Evolutionary conservation across 768 basidiomycete genomes (phyloP), one percentile per base, ranked within the genome.

Genomic region (Botryobasidium botryosum): DNA sequence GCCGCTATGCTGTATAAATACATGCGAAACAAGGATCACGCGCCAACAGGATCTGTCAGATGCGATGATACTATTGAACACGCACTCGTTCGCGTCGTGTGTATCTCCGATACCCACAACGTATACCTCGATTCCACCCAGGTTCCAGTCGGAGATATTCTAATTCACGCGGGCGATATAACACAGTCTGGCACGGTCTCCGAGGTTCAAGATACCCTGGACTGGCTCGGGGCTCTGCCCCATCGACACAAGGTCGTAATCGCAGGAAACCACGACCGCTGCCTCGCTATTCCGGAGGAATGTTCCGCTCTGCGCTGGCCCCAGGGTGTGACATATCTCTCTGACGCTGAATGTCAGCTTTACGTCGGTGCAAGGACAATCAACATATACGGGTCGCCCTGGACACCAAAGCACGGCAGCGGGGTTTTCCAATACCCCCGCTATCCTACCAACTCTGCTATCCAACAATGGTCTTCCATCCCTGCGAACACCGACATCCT

Each of bases 181-280:
- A 48, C 47, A 25, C 44, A 48, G 26, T 35, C 21, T 17, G 47
- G 47, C 28, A 45, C 47, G 17, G 13, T 29, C 13, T 8, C 27
- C 13, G 47, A 48, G 21, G 29, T 48, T 5, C 23, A 35, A n/a
- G 45, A 12, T 6, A 43, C 43, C 13, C 33, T 48, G 18, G 10
- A n/a, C 15, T 48, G 47, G 47, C 1, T 44, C 4, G 15, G 18
- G 23, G 3, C 27, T 37, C 61, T 60, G 21, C 59, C 65, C 21
- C 63, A 70, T 43, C 57, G 51, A 0, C 44, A 63, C 54, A 70
- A 68, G 42, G 29, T 68, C 17, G 59, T 66, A 47, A 61, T 68
- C 27, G 68, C 61, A 6, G 68, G 68, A 2, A 68, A 69, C 47
- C 68, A 67, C 52, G 67, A 68, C 40, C n/a, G 25, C 2, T 42